phyloP scores from a whole-genome alignment of 1,139 yeast genomes.

The Kodamaea suecica region DNA sequence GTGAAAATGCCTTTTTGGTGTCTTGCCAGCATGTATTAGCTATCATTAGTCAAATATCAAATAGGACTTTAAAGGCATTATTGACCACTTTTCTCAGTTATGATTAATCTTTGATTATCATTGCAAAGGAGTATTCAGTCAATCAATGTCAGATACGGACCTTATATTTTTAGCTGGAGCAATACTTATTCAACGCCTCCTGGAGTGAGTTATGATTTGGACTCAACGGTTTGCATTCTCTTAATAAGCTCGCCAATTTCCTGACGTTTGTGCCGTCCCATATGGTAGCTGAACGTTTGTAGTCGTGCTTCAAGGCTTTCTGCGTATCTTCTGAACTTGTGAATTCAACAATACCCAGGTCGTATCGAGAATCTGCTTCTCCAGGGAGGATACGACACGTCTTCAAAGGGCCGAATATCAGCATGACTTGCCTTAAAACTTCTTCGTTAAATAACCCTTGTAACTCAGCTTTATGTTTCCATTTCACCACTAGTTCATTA shows the following conservation, averaged over 20 bases:
- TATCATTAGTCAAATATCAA: slow-evolving; percentile 5
- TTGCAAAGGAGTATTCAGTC: no score
- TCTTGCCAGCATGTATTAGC: not conserved
- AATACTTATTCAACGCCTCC: not conserved
- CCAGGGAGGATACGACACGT: slow-evolving; percentile 14
- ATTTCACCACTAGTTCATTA: slow-evolving; percentile 25
- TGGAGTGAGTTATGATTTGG: slow-evolving; percentile 2
- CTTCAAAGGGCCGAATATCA: slow-evolving; percentile 42
- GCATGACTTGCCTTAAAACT: slow-evolving; percentile 39
- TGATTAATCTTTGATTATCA: not conserved
- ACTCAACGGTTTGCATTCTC: slow-evolving; percentile 26
- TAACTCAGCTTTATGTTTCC: slow-evolving; percentile 45
- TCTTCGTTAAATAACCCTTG: slow-evolving; percentile 29
- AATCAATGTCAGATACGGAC: not conserved
- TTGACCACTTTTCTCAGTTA: not conserved
- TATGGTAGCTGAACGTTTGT: slow-evolving; percentile 34
- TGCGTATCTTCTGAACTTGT: slow-evolving; percentile 22
- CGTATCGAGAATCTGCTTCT: slow-evolving; percentile 29
- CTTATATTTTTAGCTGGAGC: not conserved
- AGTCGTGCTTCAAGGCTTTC: slow-evolving; percentile 41
- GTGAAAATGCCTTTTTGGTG: no score
- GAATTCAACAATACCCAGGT: slow-evolving; percentile 37
- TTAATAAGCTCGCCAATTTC: slow-evolving; percentile 45
- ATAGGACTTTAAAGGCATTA: slow-evolving; percentile 5
- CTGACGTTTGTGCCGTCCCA: slow-evolving; percentile 50